These are phyloP conservation scores for Boehmeria nivea DNA, from an alignment of 306 rosid species.

Conservation along the genomic window DNA sequence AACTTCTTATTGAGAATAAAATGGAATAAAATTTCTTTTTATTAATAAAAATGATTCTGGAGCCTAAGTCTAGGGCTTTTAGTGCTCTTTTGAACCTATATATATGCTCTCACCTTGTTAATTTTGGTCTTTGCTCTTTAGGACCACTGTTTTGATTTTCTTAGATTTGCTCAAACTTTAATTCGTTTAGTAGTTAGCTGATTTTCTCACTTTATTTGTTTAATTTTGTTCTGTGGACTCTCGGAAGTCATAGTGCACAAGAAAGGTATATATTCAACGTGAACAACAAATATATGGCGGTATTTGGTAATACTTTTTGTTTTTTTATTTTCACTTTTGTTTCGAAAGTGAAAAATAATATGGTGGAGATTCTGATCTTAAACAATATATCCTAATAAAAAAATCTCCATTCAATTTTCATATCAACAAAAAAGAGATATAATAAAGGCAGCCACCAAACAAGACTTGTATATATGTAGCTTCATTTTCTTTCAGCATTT, in stretches of 20 bases:
- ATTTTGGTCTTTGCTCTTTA: constrained; percentile 26
- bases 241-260: background rate
- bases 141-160: constrained; percentile 39
- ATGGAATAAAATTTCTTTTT: constrained; percentile 23
- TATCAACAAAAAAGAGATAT: too few species aligned
- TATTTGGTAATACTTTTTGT: background rate
- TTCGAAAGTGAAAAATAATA: background rate
- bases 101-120: constrained; percentile 37
- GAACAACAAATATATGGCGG: too few species aligned
- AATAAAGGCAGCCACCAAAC: too few species aligned
- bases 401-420: too few species aligned
- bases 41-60: constrained; percentile 37
- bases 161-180: background rate
- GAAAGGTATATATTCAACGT: background rate
- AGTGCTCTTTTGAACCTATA: constrained; percentile 47
- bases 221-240: background rate
- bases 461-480: too few species aligned
- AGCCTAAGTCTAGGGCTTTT: constrained; percentile 44
- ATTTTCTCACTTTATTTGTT: background rate
- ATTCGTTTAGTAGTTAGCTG: constrained; percentile 13
- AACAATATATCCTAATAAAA: too few species aligned
- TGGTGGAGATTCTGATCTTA: too few species aligned
- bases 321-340: background rate
- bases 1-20: constrained; percentile 30
- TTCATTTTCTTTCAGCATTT: too few species aligned